Percentiles rank a stretch among this genome's conserved stretches.
phyloP scores from a whole-genome alignment of 805 yeast species.

The Cyberlindnera meyerae region DNA sequence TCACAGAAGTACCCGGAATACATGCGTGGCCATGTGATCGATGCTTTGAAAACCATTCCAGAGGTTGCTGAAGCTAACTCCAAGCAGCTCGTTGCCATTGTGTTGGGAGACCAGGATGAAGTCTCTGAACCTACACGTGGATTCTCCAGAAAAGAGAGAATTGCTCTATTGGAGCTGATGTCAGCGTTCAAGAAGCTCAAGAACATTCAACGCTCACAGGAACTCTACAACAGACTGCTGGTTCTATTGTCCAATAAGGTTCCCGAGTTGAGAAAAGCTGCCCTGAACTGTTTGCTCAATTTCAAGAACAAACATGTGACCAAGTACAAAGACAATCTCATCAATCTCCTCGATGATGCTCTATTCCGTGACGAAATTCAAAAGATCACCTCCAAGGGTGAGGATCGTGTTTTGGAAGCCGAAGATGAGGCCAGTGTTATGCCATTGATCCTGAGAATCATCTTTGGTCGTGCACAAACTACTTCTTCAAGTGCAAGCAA shows the following conservation, averaged over 20 bases:
- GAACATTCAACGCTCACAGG: constrained; percentile 45
- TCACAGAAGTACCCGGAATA: constrained; percentile 12
- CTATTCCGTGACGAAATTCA: constrained; percentile 82
- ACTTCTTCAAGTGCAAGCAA: constrained; percentile 64
- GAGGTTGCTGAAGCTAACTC: constrained; percentile 64
- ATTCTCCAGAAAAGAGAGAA: constrained; percentile 51
- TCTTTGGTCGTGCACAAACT: constrained; percentile 83
- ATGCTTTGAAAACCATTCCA: constrained; percentile 55
- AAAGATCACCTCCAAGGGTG: constrained; percentile 50
- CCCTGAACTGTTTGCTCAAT: constrained; percentile 64
- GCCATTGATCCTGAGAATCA: constrained; percentile 69
- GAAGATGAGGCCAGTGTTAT: constrained; percentile 56
- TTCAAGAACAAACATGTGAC: constrained; percentile 53
- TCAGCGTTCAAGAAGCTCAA: constrained; percentile 60
- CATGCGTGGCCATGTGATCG: constrained; percentile 49
- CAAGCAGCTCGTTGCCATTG: constrained; percentile 49
- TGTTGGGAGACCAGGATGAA: constrained; percentile 32
- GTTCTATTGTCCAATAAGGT: constrained; percentile 57
- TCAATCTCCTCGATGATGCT: constrained; percentile 74
- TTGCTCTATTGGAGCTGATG: constrained; percentile 55
- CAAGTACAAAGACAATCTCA: constrained; percentile 69
- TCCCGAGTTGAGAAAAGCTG: constrained; percentile 61
- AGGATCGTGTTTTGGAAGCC: constrained; percentile 50
- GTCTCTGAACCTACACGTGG: constrained; percentile 11
- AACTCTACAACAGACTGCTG: constrained; percentile 49